These are phyloP conservation scores for Microdochium trichocladiopsis DNA, from an alignment of 2,329 filamentous ascomycete genomes.

Conservation along the genomic window DNA sequence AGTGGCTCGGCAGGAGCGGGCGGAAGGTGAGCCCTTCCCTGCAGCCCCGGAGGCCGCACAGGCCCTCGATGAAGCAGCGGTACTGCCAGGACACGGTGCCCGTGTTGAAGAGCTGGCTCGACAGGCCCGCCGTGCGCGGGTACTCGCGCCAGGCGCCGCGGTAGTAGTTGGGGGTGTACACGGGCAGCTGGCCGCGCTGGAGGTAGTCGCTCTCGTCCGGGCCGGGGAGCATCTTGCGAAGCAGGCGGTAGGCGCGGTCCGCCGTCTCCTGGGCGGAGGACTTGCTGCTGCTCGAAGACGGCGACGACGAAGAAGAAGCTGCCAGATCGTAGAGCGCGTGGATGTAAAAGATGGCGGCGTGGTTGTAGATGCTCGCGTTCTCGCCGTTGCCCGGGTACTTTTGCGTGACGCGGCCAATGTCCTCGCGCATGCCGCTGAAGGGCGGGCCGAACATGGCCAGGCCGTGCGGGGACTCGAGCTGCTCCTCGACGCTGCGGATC, in stretches of 20 bases:
- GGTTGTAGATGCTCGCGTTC: conserved; percentile 52
- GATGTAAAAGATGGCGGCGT: conserved; percentile 47
- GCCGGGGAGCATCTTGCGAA: conserved; percentile 47
- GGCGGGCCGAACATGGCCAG: conserved; percentile 49
- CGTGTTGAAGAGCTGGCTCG: conserved; percentile 51
- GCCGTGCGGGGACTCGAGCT: conserved; percentile 46
- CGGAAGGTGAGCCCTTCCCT: conserved; percentile 35
- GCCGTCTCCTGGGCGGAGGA: conserved; percentile 30
- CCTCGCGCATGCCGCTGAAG: conserved; percentile 48
- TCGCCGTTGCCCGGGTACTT: conserved; percentile 52
- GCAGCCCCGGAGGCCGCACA: conserved; percentile 46
- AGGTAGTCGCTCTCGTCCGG: conserved; percentile 41
- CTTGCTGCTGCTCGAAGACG: background rate
- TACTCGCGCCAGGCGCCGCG: conserved; percentile 40
- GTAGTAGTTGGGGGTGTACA: conserved; percentile 54
- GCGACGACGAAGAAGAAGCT: background rate
- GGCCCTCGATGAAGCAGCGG: conserved; percentile 45
- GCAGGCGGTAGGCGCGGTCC: conserved; percentile 41
- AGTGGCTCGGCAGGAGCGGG: conserved; percentile 43
- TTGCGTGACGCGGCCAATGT: conserved; percentile 50
- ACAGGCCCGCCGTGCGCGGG: conserved; percentile 45
- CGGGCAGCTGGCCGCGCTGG: conserved; percentile 46
- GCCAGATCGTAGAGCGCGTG: conserved; percentile 38
- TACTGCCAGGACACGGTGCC: conserved; percentile 52
- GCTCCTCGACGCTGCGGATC: conserved; percentile 39